A percentile compares a stretch with the other conserved stretches of the same genome.
Conservation (phyloP, 2,329 filamentous ascomycete genomes). For the Blastomyces emzantsi region DNA sequence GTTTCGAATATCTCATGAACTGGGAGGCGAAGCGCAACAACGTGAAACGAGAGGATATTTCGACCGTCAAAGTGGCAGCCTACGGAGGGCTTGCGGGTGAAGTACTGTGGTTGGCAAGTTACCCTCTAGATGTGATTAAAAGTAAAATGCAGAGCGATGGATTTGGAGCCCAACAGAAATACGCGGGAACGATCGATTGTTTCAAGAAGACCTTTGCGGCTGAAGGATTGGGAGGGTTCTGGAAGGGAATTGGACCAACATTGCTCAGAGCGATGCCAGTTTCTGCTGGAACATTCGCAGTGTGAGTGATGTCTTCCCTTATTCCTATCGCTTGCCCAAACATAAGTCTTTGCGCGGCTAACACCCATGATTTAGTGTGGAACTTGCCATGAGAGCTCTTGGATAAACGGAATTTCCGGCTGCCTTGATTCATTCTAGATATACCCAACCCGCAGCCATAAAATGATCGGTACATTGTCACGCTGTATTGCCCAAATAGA, state of each 20-base stretch:
- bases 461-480: not conserved
- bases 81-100: slow-evolving; percentile 94
- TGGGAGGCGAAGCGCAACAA: slow-evolving; percentile 69
- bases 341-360: slow-evolving; percentile 7
- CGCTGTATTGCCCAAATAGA: not conserved
- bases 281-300: slow-evolving; percentile 93
- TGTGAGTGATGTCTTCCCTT: slow-evolving; percentile 36
- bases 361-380: slow-evolving; percentile 30
- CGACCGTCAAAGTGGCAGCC: slow-evolving; percentile 74
- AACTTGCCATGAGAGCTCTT: slow-evolving; percentile 40
- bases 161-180: slow-evolving; percentile 63
- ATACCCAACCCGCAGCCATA: not conserved
- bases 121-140: slow-evolving; percentile 96
- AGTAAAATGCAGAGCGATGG: slow-evolving; percentile 99
- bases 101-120: slow-evolving; percentile 84
- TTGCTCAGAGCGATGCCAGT: slow-evolving; percentile 94
- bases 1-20: slow-evolving; percentile 97
- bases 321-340: slow-evolving; percentile 13
- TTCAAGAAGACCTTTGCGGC: slow-evolving; percentile 70
- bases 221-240: slow-evolving; percentile 78
- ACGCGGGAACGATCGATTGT: slow-evolving; percentile 76
- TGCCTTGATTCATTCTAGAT: not conserved
- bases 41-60: slow-evolving; percentile 65
- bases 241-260: slow-evolving; percentile 88
- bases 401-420: slow-evolving; percentile 23